Percentiles rank a stretch among this genome's conserved stretches.
Evolutionary conservation across 768 basidiomycete species (phyloP).

Genomic region (Tricholoma hemisulphureum): DNA sequence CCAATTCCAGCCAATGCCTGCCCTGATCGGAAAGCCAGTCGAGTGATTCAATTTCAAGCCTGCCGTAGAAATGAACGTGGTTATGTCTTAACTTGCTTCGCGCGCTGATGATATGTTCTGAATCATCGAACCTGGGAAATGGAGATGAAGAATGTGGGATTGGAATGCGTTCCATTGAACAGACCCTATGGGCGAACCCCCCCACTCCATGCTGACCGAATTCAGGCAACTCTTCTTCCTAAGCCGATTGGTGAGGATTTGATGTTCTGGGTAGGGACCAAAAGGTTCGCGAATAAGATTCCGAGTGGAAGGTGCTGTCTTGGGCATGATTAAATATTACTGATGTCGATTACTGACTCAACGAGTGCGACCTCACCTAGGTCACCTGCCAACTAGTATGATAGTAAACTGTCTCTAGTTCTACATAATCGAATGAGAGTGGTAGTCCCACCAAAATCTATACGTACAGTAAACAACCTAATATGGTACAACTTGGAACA

Average conservation of each 20-base stretch:
- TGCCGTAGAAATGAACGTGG: constrained; percentile 50
- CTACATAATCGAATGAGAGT: no score
- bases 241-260: constrained; percentile 22
- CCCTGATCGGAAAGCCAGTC: constrained; percentile 53
- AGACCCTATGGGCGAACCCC: constrained; percentile 17
- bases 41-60: constrained; percentile 44
- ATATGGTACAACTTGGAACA: background rate
- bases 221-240: constrained; percentile 5
- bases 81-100: constrained; percentile 20
- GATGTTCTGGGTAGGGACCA: constrained; percentile 32
- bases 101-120: constrained; percentile 37
- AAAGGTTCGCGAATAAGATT: constrained; percentile 25
- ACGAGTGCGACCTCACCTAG: no score
- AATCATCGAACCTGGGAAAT: constrained; percentile 43
- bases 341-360: no score
- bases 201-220: constrained; percentile 17
- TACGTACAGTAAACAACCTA: background rate
- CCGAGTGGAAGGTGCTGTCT: background rate
- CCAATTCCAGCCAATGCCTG: constrained; percentile 36
- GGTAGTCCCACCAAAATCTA: no score
- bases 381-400: no score
- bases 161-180: constrained; percentile 2
- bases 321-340: no score
- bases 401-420: no score
- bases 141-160: background rate